Conservation (phyloP, 768 basidiomycete species). For the Galerina marginata region DNA sequence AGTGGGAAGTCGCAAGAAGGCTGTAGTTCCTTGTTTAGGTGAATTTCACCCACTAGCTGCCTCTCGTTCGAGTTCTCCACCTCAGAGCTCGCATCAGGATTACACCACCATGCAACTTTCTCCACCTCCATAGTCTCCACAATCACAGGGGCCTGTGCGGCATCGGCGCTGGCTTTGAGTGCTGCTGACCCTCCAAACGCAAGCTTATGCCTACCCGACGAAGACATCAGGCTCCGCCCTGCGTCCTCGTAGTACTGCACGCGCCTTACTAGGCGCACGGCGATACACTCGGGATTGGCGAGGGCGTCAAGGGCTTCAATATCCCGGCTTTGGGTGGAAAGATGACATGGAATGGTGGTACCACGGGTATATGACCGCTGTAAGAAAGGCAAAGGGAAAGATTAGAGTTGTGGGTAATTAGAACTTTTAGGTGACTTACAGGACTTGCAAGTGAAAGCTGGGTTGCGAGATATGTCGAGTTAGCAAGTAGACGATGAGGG, state of each 20-base stretch:
- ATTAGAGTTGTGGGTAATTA: not conserved
- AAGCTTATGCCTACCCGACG: not conserved
- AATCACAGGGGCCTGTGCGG: not conserved
- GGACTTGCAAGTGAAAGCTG: slow-evolving; percentile 44
- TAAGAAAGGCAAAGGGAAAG: not conserved
- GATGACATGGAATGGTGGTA: slow-evolving; percentile 41
- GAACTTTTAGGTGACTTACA: slow-evolving; percentile 23
- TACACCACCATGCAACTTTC: slow-evolving; percentile 37
- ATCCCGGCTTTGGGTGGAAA: slow-evolving; percentile 35
- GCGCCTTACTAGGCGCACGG: slow-evolving; percentile 32
- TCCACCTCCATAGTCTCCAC: slow-evolving; percentile 21
- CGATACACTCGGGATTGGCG: slow-evolving; percentile 28
- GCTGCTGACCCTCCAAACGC: not conserved
- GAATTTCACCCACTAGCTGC: slow-evolving; percentile 38
- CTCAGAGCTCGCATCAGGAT: not conserved
- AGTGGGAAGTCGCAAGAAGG: slow-evolving; percentile 32
- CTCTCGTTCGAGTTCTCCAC: slow-evolving; percentile 18
- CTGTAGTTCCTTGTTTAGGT: slow-evolving; percentile 33
- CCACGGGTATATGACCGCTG: slow-evolving; percentile 45
- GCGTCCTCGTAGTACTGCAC: slow-evolving; percentile 30
- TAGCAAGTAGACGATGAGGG: not conserved
- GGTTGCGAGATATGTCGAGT: not conserved
- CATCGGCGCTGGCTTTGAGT: slow-evolving; percentile 2
- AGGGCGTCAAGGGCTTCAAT: slow-evolving; percentile 36
- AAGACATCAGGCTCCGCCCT: slow-evolving; percentile 9